Percentiles rank a stretch among this genome's conserved stretches.
phyloP scores from a whole-genome alignment of 2,329 filamentous ascomycete genomes.

The Beauveria varroae region DNA sequence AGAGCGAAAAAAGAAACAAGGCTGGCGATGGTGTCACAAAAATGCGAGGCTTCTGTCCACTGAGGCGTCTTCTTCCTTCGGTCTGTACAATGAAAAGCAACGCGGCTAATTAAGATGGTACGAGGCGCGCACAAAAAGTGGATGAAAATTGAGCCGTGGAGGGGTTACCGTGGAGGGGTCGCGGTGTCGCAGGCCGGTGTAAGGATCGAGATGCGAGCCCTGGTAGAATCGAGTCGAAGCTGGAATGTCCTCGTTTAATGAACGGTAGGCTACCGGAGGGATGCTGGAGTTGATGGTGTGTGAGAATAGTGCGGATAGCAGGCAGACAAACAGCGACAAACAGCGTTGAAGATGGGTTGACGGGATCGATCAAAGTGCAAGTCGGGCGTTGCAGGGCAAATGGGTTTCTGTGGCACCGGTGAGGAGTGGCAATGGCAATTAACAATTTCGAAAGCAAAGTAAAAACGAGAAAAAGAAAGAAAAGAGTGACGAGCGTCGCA shows the following conservation, averaged over 20 bases:
- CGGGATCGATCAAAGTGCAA: constrained; percentile 2
- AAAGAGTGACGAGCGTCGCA: not conserved
- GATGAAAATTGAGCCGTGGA: not conserved
- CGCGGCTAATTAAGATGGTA: not conserved
- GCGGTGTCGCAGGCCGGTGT: not conserved
- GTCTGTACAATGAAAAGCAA: not conserved
- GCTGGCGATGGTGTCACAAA: not conserved
- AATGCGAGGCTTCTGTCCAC: not conserved
- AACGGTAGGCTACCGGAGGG: not conserved
- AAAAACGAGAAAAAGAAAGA: not conserved
- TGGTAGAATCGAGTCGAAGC: not conserved
- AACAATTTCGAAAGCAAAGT: not conserved
- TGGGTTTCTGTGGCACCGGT: not conserved
- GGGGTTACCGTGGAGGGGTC: not conserved
- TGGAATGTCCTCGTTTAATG: not conserved
- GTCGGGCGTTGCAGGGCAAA: not conserved
- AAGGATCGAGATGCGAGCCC: not conserved
- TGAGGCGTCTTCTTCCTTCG: not conserved
- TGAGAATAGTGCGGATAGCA: not conserved
- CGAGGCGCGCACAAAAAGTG: constrained; percentile 4
- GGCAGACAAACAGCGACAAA: not conserved
- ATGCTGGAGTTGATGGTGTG: not conserved
- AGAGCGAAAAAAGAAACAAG: not conserved
- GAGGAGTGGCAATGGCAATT: not conserved
- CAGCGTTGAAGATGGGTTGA: not conserved